Evolutionary conservation across 441 rosid species (phyloP).

Genomic region (Populus trichocarpa): DNA sequence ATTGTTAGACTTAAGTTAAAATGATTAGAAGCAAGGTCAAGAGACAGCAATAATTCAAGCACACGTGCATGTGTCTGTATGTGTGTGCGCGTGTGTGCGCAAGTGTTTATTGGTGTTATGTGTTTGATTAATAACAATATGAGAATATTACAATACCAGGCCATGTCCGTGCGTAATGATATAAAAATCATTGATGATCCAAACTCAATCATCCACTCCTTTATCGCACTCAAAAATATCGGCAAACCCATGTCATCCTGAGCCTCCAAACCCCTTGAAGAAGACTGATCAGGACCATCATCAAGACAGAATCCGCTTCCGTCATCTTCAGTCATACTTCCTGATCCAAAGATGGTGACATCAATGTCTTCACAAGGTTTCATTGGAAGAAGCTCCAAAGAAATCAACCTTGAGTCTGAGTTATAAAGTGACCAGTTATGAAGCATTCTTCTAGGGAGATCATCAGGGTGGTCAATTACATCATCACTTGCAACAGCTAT

Average conservation of each 20-base stretch:
- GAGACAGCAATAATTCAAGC: neutral
- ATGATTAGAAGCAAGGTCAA: neutral
- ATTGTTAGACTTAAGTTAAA: neutral
- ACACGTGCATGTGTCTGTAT: neutral
- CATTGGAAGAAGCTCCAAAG: conserved; percentile 89
- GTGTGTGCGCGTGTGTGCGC: neutral
- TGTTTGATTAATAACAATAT: neutral
- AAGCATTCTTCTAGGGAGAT: conserved; percentile 63
- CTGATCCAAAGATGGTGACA: conserved; percentile 79
- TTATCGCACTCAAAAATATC: conserved; percentile 61
- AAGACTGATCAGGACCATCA: conserved; percentile 35
- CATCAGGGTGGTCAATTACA: conserved; percentile 29
- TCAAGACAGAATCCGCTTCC: conserved; percentile 59
- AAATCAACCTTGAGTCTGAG: conserved; percentile 58
- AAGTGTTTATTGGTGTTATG: neutral
- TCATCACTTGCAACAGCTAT: conserved; percentile 38
- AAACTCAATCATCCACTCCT: conserved; percentile 85
- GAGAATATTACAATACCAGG: conserved; percentile 47
- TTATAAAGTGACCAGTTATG: conserved; percentile 87
- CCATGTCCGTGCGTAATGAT: conserved; percentile 72
- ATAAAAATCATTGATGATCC: conserved; percentile 51
- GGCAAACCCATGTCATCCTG: conserved; percentile 46
- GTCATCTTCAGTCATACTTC: conserved; percentile 58
- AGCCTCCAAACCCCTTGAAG: conserved; percentile 29
- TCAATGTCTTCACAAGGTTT: conserved; percentile 64